These are phyloP conservation scores for Xylaria hypoxylon DNA, from an alignment of 2,329 filamentous ascomycete genomes.

Conservation along the genomic window DNA sequence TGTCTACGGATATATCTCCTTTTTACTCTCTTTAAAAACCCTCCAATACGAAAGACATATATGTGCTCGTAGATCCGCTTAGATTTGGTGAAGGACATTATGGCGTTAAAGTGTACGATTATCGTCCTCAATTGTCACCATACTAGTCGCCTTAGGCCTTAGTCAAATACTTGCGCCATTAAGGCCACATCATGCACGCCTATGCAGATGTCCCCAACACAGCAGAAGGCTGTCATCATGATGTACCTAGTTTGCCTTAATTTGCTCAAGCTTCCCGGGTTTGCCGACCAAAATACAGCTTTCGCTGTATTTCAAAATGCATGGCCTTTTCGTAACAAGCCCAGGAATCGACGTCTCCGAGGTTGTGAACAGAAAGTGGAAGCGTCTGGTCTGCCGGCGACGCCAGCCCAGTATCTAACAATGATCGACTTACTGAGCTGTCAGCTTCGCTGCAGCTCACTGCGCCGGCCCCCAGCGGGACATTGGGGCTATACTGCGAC, in stretches of 20 bases:
- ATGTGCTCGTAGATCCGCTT: not conserved
- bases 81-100: not conserved
- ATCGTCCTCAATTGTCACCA: not conserved
- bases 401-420: slow-evolving; percentile 3
- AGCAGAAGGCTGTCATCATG: slow-evolving; percentile 10
- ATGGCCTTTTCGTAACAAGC: slow-evolving; percentile 27
- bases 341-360: slow-evolving; percentile 17
- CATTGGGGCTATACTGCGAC: slow-evolving; percentile 30
- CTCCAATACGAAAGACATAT: not conserved
- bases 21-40: not conserved
- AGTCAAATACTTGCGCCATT: slow-evolving; percentile 5
- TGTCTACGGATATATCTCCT: not conserved
- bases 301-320: slow-evolving; percentile 32
- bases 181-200: slow-evolving; percentile 8
- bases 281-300: slow-evolving; percentile 30
- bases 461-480: slow-evolving; percentile 18
- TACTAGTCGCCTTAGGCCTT: too few relatives aligned
- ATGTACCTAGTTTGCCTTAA: not conserved
- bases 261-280: not conserved
- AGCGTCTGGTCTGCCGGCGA: slow-evolving; percentile 8
- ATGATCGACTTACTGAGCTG: not conserved
- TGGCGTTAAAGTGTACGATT: not conserved
- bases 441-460: slow-evolving; percentile 9
- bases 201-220: not conserved
- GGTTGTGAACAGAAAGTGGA: not conserved